Conservation (phyloP, 192 early-diverging fungal genomes). For the Backusella mclennaniae region DNA sequence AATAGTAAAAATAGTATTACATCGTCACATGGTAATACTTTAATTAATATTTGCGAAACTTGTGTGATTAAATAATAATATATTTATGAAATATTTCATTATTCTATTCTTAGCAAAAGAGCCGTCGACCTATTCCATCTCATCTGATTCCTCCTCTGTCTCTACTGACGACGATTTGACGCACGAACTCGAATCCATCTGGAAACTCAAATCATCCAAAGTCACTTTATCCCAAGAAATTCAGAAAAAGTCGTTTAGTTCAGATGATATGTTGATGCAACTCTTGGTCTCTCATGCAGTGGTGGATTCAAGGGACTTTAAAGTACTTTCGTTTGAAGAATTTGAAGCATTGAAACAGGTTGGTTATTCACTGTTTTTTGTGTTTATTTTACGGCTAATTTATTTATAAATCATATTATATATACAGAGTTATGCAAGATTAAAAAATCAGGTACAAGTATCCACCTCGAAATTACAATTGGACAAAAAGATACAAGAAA, state of each 20-base stretch:
- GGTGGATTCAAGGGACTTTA: constrained; percentile 54
- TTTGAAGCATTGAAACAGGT: constrained; percentile 56
- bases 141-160: neutral
- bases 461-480: constrained; percentile 47
- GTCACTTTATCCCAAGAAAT: neutral
- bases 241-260: neutral
- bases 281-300: constrained; percentile 51
- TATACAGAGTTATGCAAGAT: constrained; percentile 47
- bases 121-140: neutral
- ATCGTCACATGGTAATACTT: constrained; percentile 16
- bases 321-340: constrained; percentile 49
- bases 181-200: constrained; percentile 8
- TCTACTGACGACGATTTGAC: constrained; percentile 2
- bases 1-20: neutral
- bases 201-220: constrained; percentile 6
- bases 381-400: too few species aligned
- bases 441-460: constrained; percentile 46
- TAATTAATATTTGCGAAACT: constrained; percentile 4
- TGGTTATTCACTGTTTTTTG: neutral
- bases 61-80: neutral
- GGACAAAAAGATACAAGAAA: constrained; percentile 60
- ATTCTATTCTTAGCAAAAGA: neutral
- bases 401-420: too few species aligned
- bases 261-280: constrained; percentile 27
- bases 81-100: neutral